Conservation (phyloP, 306 rosid species). For the Ormosia emarginata region DNA sequence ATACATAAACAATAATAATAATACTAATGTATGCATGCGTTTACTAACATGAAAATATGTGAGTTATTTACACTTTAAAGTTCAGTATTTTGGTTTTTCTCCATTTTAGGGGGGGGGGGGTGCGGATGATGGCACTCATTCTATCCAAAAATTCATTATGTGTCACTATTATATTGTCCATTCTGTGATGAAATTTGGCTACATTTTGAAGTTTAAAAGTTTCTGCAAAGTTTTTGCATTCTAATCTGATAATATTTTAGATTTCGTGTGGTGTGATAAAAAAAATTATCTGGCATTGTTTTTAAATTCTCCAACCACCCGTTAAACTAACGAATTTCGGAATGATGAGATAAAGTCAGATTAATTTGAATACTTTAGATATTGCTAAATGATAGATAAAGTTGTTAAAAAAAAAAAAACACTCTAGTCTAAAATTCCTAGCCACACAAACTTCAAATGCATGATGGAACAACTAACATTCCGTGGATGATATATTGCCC, state of each 20-base stretch:
- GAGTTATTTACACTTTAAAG: no score
- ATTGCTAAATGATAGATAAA: not conserved
- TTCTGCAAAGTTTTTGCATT: not conserved
- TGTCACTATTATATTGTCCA: not conserved
- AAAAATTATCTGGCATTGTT: not conserved
- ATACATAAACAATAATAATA: no score
- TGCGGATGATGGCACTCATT: no score
- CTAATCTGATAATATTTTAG: not conserved
- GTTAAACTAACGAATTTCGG: not conserved
- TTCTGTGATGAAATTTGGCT: not conserved
- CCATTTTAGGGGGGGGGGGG: no score
- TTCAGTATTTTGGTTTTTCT: no score
- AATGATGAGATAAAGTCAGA: not conserved
- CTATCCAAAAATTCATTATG: not conserved
- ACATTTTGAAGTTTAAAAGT: not conserved
- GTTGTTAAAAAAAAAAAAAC: not conserved
- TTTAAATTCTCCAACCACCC: not conserved
- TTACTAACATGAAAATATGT: no score
- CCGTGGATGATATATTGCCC: not conserved
- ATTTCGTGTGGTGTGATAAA: not conserved
- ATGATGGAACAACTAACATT: slow-evolving; percentile 12
- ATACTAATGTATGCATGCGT: no score
- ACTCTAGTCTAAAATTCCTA: not conserved
- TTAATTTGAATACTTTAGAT: slow-evolving; percentile 3
- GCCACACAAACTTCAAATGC: slow-evolving; percentile 11